Percentiles rank a stretch among this genome's conserved stretches.
phyloP scores from a whole-genome alignment of 169 alveolate genomes.

The Cyclospora cayetanensis region DNA sequence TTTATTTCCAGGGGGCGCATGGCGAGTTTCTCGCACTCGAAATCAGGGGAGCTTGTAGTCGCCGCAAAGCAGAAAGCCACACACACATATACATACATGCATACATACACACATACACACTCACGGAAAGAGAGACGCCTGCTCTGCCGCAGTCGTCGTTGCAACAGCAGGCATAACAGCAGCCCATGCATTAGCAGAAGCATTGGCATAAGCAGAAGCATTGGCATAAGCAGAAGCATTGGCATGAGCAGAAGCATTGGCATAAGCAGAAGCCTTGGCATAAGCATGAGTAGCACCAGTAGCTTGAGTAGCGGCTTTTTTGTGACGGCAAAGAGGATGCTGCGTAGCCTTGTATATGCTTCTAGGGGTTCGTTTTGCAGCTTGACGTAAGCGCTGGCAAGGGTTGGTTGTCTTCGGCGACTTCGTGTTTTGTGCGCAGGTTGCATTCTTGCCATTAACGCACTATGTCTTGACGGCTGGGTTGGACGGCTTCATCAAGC shows the following conservation, averaged over 20 bases:
- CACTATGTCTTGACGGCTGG: conserved; percentile 85
- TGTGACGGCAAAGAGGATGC: neutral
- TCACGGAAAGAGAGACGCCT: no score
- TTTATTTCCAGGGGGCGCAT: no score
- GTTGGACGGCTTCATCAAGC: conserved; percentile 85
- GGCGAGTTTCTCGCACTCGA: no score
- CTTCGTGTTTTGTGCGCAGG: neutral
- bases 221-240: no score
- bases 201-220: no score
- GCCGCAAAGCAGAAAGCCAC: no score
- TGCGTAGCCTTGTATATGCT: neutral
- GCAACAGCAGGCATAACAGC: no score
- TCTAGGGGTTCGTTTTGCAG: neutral
- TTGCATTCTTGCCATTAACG: conserved; percentile 24
- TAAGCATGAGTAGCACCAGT: neutral
- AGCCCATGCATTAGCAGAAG: no score
- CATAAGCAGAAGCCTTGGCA: neutral
- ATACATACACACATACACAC: no score
- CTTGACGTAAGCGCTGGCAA: neutral
- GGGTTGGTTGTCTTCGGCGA: neutral
- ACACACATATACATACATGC: no score
- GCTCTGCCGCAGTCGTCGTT: no score
- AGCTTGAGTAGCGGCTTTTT: neutral
- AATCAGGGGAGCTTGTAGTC: no score
- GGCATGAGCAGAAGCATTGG: neutral